Evolutionary conservation across 345 rosid genomes (phyloP), one percentile per base, ranked within the genome.

Genomic region (Rhodamnia argentea): DNA sequence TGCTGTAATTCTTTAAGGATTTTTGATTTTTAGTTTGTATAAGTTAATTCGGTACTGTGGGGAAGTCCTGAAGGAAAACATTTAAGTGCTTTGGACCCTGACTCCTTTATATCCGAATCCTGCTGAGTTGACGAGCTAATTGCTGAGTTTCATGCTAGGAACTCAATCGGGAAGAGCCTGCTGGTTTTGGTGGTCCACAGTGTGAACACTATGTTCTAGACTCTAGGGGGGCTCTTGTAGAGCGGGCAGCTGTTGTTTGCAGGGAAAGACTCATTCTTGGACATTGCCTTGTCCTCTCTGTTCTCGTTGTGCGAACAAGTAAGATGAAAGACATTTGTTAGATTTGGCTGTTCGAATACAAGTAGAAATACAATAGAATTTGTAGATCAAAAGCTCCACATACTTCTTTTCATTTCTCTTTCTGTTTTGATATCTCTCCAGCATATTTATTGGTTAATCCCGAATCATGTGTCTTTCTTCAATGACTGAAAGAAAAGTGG

Each of bases 141-240:
- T 74, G 56, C 42, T 70, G 53, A 14, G 50, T 84, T 27, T 90
- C 52, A 56, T 84, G 85, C 55, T 90, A 97, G 99, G 98, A 95
- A 94, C 97, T 97, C 86, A 94, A 90, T 92, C 97, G 93, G 40
- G 98, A 94, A 89, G 99, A 97, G 91, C 98, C 99, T 82, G 91
- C 95, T 91, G 97, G 99, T 84, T 88, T 96, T 81, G 99, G 99
- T 88, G 99, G 99, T 85, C 97, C 96, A 81, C 92, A 84, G 59
- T 92, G 96, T 89, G 99, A 97, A 83, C 94, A 83, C 32, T 92
- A 91, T 89, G 91, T 97, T 84, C 90, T 96, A 84, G 99, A 97
- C 89, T 95, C 98, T 86, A 92, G 98, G 91, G 99, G 99, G 87
- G 93, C 96, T 87, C 94, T 96, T 89, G 96, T 94, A 86, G 98